phyloP scores from a whole-genome alignment of 2,329 filamentous ascomycete genomes.

The Didymella keratinophila region DNA sequence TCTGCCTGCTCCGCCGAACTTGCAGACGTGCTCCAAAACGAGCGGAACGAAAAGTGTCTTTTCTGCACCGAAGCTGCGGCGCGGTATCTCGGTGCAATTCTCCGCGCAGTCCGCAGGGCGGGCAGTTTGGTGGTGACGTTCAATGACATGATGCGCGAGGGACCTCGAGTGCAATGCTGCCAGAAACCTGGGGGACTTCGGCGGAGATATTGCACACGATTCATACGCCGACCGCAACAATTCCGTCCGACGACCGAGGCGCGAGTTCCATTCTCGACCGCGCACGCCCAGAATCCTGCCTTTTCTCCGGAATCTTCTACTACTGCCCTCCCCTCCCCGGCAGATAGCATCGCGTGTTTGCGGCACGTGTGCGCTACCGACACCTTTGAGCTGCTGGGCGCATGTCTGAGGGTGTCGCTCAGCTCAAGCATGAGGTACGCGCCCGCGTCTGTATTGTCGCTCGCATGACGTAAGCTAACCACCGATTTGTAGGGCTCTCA shows the following conservation, averaged over 20 bases:
- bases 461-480: slow-evolving; percentile 22
- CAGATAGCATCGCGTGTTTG: slow-evolving; percentile 21
- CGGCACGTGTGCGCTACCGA: slow-evolving; percentile 30
- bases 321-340: slow-evolving; percentile 21
- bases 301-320: slow-evolving; percentile 28
- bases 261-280: slow-evolving; percentile 16
- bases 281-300: slow-evolving; percentile 15
- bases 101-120: slow-evolving; percentile 17
- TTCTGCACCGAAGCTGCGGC: slow-evolving; percentile 9
- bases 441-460: neutral
- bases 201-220: slow-evolving; percentile 23
- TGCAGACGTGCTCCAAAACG: slow-evolving; percentile 30
- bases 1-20: slow-evolving; percentile 27
- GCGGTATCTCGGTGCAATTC: slow-evolving; percentile 12
- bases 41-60: slow-evolving; percentile 29
- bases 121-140: slow-evolving; percentile 35
- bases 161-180: slow-evolving; percentile 5
- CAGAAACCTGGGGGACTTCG: slow-evolving; percentile 6
- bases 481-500: slow-evolving; percentile 64
- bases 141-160: slow-evolving; percentile 36
- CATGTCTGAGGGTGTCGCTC: slow-evolving; percentile 69
- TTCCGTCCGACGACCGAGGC: slow-evolving; percentile 20
- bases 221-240: slow-evolving; percentile 27
- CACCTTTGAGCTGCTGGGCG: slow-evolving; percentile 54
- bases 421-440: slow-evolving; percentile 73